Conservation (phyloP, 2,329 filamentous ascomycete species). For the Penicillium sp. region DNA sequence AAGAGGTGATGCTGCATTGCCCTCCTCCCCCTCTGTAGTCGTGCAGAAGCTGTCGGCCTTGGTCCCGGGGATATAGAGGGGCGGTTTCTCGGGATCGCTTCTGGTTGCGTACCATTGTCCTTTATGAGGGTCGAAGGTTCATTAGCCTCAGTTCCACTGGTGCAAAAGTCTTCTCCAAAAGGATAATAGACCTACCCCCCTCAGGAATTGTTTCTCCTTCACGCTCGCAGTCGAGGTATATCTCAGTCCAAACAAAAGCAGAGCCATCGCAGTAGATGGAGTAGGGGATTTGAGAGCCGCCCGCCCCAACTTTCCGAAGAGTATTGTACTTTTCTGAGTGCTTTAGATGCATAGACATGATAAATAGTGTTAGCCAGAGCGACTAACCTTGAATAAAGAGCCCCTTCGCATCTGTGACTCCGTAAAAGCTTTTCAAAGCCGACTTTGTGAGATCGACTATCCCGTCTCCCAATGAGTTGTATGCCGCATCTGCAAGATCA, state of each 20-base stretch:
- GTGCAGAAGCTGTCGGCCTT: not conserved
- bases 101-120: not conserved
- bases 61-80: not conserved
- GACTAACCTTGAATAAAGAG: not conserved
- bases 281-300: not conserved
- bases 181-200: too few relatives aligned
- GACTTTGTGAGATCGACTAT: not conserved
- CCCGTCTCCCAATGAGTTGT: not conserved
- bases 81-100: not conserved
- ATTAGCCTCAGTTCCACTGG: too few relatives aligned
- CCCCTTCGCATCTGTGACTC: not conserved
- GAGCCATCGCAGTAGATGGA: not conserved
- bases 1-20: not conserved
- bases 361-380: not conserved
- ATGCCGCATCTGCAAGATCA: not conserved
- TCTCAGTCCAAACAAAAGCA: not conserved
- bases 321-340: not conserved
- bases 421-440: not conserved
- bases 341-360: not conserved
- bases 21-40: not conserved
- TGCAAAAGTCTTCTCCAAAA: too few relatives aligned
- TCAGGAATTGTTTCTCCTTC: too few relatives aligned
- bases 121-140: too few relatives aligned
- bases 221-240: not conserved
- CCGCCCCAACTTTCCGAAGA: not conserved